Percentiles rank a stretch among this genome's conserved stretches.
Conservation (phyloP, 176 grass and related monocot species). For the Juncus inflexus region DNA sequence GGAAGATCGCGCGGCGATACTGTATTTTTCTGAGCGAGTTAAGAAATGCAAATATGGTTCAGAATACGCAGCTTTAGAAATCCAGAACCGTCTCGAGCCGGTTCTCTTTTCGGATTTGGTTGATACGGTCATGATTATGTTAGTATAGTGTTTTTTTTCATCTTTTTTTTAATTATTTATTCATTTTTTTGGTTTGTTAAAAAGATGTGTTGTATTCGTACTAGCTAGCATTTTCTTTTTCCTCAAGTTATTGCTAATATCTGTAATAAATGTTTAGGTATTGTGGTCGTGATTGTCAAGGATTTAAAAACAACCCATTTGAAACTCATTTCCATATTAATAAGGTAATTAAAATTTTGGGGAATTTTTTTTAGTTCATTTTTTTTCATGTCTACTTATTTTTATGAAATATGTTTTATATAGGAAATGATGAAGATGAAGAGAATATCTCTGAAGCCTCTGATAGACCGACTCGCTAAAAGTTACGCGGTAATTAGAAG, state of each 20-base stretch:
- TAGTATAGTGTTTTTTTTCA: slow-evolving; percentile 27
- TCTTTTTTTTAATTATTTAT: slow-evolving; percentile 15
- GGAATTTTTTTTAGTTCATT: neutral
- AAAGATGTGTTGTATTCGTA: neutral
- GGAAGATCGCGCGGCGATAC: slow-evolving; percentile 39
- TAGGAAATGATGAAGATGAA: slow-evolving; percentile 71
- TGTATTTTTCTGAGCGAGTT: slow-evolving; percentile 61
- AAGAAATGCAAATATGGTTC: slow-evolving; percentile 73
- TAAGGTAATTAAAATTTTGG: neutral
- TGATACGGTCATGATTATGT: slow-evolving; percentile 65
- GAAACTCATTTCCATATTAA: slow-evolving; percentile 68
- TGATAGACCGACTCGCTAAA: slow-evolving; percentile 46
- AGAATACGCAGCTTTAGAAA: slow-evolving; percentile 76
- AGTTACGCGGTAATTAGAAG: slow-evolving; percentile 35
- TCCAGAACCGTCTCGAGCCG: slow-evolving; percentile 76
- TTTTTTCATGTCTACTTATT: slow-evolving; percentile 13
- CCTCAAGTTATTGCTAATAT: slow-evolving; percentile 18
- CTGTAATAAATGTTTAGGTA: slow-evolving; percentile 48
- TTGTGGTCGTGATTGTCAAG: slow-evolving; percentile 25
- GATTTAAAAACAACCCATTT: slow-evolving; percentile 51
- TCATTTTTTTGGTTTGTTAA: neutral
- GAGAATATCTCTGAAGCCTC: slow-evolving; percentile 39
- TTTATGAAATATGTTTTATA: slow-evolving; percentile 19
- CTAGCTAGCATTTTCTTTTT: slow-evolving; percentile 22
- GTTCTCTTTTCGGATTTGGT: slow-evolving; percentile 82